Evolutionary conservation across 2,329 filamentous ascomycete species (phyloP), one percentile per base, ranked within the genome.

Genomic region (Teratosphaeriaceae sp.): DNA sequence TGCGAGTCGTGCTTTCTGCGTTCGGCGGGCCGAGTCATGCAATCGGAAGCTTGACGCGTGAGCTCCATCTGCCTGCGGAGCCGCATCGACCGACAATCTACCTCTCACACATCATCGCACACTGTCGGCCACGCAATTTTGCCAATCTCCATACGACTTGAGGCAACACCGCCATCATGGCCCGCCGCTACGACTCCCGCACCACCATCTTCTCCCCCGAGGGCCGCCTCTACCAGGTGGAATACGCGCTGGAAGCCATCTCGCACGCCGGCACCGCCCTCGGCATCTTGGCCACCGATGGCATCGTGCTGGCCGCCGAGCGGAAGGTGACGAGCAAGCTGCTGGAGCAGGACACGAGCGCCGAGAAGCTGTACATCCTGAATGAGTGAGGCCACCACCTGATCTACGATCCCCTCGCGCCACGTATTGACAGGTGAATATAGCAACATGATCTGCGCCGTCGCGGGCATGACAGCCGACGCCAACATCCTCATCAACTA

Each of bases 401-500:
- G n/a, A n/a, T n/a, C n/a, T n/a, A n/a, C n/a, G n/a, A n/a, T n/a
- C 45, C 33, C 19, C 30, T 43, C 43, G 23, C 38, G 23, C 9
- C 15, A n/a, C 8, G 23, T 38, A 30, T 42, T 48, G 39, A 45
- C 24, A 15, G 15, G 13, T 5, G 29, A 8, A 23, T 11, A n/a
- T 54, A 97, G 90, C 74, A 98, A 98, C 76, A 98, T 98, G 94
- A 97, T 98, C 70, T 96, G 89, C 70, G 92, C 92, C 49, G 92
- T 98, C 47, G 92, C 92, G 59, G 92, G 92, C 64, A 97, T 98
- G 90, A 98, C 89, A 35, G 92, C 92, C 62, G 92, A 98, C 65
- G 92, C 92, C 68, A 98, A 98, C 75, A 98, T 98, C 69, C 88
- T 98, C 66, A 98, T 98, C 81, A 98, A 98, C 77, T 96, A 94